Evolutionary conservation across 176 grass and related monocot species (phyloP), one percentile per base, ranked within the genome.

Genomic region (Oryza coarctata): DNA sequence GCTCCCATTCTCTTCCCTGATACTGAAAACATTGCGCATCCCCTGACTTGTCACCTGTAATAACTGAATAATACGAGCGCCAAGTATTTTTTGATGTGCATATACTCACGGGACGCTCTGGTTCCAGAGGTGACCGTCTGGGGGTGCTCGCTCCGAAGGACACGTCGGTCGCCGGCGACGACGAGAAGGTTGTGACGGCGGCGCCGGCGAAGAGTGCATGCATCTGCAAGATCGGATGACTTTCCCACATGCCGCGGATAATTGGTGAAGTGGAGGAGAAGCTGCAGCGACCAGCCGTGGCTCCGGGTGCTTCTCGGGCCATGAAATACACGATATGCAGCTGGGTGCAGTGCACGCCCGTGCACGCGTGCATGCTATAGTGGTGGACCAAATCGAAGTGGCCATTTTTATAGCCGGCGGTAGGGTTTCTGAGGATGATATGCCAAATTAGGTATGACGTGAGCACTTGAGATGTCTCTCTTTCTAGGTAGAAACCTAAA

Each of bases 101-200:
- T 22, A 52, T 82, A 93, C 93, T 96, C 29, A 96, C 93, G 82
- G 29, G 52, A 82, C 60, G 70, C 70, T 87, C 62, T 88, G 90
- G 76, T 75, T 96, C 90, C 80, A 96, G 31, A 73, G 82, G 73
- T 49, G 29, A 6, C 5, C 49, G 18, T 1, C 18, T n/a, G n/a
- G 18, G 2, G 1, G 18, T 52, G 49, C 39, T 66, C 71, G 69
- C 80, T 65, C 31, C 29, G 71, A 85, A 78, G 74, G 77, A 40
- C 68, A 63, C 22, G 80, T 27, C 32, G 30, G 9, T 12, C 22
- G 63, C 30, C 62, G 78, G 36, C 10, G 79, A 64, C 2, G 83
- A 82, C 1, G 67, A 82, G 26, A 77, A 44, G 25, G 86, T 74
- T 64, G 77, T 28, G 81, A 29, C 79, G 60, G 82, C 40, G 2